Conservation (phyloP, 306 rosid genomes). For the Pachyrhizus erosus region DNA sequence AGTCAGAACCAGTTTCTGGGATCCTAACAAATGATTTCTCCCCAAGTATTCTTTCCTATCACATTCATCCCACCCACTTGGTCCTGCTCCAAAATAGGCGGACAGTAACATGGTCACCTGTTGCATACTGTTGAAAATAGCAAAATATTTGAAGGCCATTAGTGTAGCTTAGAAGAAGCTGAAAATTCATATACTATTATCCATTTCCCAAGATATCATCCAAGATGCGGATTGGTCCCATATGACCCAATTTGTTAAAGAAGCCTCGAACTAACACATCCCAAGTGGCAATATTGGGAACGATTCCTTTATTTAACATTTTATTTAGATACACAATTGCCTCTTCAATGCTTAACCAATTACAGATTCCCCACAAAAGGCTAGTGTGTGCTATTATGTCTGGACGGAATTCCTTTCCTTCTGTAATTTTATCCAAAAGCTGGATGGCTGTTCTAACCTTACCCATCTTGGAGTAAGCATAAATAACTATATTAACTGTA, state of each 20-base stretch:
- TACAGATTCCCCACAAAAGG: constrained; percentile 77
- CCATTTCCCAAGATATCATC: constrained; percentile 64
- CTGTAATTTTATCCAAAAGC: constrained; percentile 57
- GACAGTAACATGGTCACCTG: constrained; percentile 5
- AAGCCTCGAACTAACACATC: constrained; percentile 70
- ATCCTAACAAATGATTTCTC: neutral
- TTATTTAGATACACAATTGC: constrained; percentile 68
- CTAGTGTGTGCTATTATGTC: constrained; percentile 74
- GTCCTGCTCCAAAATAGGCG: neutral
- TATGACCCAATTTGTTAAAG: constrained; percentile 77
- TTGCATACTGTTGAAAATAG: constrained; percentile 27
- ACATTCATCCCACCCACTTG: constrained; percentile 8
- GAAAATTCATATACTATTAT: constrained; percentile 39
- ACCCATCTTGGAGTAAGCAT: constrained; percentile 72
- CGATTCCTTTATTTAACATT: constrained; percentile 66
- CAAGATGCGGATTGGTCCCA: constrained; percentile 77
- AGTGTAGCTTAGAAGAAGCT: neutral
- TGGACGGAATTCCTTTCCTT: constrained; percentile 61
- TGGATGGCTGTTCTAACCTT: constrained; percentile 62
- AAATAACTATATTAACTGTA: constrained; percentile 60
- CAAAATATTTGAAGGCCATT: neutral
- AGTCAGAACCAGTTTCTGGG: neutral
- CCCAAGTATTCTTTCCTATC: neutral
- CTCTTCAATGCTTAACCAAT: constrained; percentile 67
- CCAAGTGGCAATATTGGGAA: constrained; percentile 80